Conservation (phyloP, 139 green algal genomes). For the Tetratostichococcus sp. region DNA sequence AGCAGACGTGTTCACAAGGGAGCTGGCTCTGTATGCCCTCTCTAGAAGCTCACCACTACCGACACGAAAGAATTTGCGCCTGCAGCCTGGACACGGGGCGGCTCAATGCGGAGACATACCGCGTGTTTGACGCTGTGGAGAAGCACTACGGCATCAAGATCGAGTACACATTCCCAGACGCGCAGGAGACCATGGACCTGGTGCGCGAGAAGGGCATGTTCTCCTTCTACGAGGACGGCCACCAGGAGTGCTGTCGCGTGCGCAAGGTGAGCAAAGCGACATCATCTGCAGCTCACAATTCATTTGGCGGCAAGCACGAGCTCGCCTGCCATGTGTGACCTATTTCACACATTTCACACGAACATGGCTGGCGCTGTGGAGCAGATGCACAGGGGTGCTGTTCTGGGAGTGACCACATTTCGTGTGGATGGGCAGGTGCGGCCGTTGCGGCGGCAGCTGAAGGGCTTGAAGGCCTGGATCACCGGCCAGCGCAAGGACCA, state of each 20-base stretch:
- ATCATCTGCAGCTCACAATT: no score
- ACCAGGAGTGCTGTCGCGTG: slow-evolving; percentile 94
- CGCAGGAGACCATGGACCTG: slow-evolving; percentile 81
- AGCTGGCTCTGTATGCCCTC: no score
- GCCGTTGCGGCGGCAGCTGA: slow-evolving; percentile 84
- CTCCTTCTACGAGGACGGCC: slow-evolving; percentile 97
- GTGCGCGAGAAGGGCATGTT: slow-evolving; percentile 96
- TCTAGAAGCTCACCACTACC: no score
- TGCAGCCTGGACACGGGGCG: slow-evolving; percentile 91
- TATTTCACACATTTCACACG: no score
- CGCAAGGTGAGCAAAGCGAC: slow-evolving; percentile 93
- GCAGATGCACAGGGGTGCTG: neutral
- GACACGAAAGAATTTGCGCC: no score
- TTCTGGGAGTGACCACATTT: no score
- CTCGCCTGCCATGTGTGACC: no score
- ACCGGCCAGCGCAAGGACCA: slow-evolving; percentile 99
- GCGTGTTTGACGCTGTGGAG: slow-evolving; percentile 88
- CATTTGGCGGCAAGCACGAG: no score
- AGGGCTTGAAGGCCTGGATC: slow-evolving; percentile 90
- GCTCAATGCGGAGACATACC: slow-evolving; percentile 98
- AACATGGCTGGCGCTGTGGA: no score
- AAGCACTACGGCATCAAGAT: slow-evolving; percentile 97
- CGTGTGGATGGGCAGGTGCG: slow-evolving; percentile 60
- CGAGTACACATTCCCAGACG: slow-evolving; percentile 98
- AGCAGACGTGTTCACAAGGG: no score